phyloP scores from a whole-genome alignment of 129 eudicot species.

The Logfia minima region DNA sequence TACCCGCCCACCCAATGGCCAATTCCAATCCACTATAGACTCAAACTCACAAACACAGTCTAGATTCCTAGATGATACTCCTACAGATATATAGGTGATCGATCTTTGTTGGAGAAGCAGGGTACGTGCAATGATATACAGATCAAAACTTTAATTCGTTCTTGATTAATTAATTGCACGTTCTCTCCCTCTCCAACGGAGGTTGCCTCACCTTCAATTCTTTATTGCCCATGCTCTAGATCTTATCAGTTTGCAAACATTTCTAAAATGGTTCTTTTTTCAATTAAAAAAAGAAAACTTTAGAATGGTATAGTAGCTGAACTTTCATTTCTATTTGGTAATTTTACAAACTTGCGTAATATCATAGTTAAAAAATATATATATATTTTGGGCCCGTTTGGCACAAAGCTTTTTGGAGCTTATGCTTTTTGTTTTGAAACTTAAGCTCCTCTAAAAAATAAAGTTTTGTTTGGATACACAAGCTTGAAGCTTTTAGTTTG shows the following conservation, averaged over 20 bases:
- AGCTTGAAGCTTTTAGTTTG: too few species aligned
- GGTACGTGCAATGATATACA: constrained; percentile 38
- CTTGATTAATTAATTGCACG: constrained; percentile 24
- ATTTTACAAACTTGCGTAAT: too few species aligned
- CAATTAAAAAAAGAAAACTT: too few species aligned
- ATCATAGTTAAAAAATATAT: too few species aligned
- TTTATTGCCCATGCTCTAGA: not conserved
- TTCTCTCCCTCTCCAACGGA: constrained; percentile 30
- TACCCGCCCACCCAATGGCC: constrained; percentile 18
- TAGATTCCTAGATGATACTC: not conserved
- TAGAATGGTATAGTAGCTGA: too few species aligned
- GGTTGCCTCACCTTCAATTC: constrained; percentile 20
- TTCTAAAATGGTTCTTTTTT: not conserved
- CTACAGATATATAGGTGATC: constrained; percentile 4
- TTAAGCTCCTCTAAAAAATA: too few species aligned
- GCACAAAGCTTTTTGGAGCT: too few species aligned
- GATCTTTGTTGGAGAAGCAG: constrained; percentile 48
- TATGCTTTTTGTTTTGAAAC: too few species aligned
- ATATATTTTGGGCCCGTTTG: too few species aligned
- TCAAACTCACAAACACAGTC: not conserved
- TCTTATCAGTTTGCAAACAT: not conserved
- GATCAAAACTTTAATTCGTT: not conserved
- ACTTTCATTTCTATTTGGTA: too few species aligned
- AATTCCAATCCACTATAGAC: not conserved
- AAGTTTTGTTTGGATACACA: too few species aligned